Conservation (phyloP, 2,329 filamentous ascomycete genomes). For the Trichoderma cornu-damae region DNA sequence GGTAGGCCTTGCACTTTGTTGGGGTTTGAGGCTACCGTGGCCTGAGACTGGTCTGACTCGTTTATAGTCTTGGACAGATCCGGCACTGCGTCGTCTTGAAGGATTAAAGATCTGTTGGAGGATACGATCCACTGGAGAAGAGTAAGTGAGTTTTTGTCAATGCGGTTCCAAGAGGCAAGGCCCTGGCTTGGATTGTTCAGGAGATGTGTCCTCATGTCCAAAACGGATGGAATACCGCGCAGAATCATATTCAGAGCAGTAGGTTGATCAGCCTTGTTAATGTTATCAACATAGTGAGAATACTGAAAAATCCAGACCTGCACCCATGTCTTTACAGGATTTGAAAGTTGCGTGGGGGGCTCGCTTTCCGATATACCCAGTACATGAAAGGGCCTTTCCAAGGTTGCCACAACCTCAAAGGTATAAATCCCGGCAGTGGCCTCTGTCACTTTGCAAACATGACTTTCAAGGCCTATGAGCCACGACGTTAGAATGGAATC, state of each 20-base stretch:
- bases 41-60: background rate
- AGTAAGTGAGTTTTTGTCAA: constrained; percentile 61
- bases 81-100: constrained; percentile 56
- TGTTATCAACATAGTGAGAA: constrained; percentile 24
- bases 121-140: constrained; percentile 83
- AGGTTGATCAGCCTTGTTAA: constrained; percentile 17
- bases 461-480: constrained; percentile 7
- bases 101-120: constrained; percentile 81
- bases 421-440: background rate
- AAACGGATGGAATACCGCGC: constrained; percentile 56
- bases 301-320: constrained; percentile 25
- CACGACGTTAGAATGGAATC: background rate
- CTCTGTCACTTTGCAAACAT: constrained; percentile 5
- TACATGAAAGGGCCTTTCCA: background rate
- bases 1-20: constrained; percentile 56
- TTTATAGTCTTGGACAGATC: constrained; percentile 23
- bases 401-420: constrained; percentile 3
- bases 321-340: constrained; percentile 17
- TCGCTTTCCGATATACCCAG: background rate
- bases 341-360: background rate
- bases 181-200: constrained; percentile 33
- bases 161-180: constrained; percentile 44
- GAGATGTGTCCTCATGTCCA: constrained; percentile 51
- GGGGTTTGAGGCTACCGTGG: constrained; percentile 33
- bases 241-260: constrained; percentile 43